A percentile compares a stretch with the other conserved stretches of the same genome.
Evolutionary conservation across 495 filamentous ascomycete genomes (phyloP).

Genomic region (Penicillium roqueforti): DNA sequence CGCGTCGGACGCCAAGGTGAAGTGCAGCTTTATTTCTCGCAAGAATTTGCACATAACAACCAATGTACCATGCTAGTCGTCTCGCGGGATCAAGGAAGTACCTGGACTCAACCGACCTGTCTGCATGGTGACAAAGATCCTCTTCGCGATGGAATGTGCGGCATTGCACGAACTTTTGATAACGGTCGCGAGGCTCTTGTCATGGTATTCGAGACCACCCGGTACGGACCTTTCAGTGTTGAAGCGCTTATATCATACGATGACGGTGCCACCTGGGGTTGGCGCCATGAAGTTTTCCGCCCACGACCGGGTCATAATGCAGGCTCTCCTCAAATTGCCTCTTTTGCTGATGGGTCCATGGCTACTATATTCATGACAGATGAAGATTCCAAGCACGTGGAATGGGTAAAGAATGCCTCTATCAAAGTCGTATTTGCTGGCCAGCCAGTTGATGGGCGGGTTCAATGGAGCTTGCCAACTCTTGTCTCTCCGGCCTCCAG

Average conservation of each 20-base stretch:
- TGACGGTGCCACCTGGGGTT: constrained; percentile 51
- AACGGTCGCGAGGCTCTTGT: constrained; percentile 46
- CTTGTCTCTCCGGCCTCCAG: constrained; percentile 32
- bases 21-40: constrained; percentile 56
- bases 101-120: constrained; percentile 45
- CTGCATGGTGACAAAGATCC: constrained; percentile 44
- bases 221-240: constrained; percentile 48
- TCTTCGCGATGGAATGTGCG: constrained; percentile 59
- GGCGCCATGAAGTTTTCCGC: constrained; percentile 48
- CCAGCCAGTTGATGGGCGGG: constrained; percentile 34
- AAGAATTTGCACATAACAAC: constrained; percentile 51
- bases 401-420: constrained; percentile 39
- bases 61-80: constrained; percentile 57
- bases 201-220: constrained; percentile 56
- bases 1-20: constrained; percentile 44
- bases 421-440: constrained; percentile 40
- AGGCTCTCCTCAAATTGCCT: constrained; percentile 56
- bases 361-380: constrained; percentile 61
- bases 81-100: constrained; percentile 51
- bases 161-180: constrained; percentile 43
- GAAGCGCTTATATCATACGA: constrained; percentile 56
- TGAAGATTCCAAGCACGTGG: constrained; percentile 42
- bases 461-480: constrained; percentile 31
- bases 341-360: constrained; percentile 52
- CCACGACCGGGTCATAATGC: constrained; percentile 46